Base-by-base conservation (phyloP, 768 basidiomycete species). In the Boletus tylopilopsis region DNA sequence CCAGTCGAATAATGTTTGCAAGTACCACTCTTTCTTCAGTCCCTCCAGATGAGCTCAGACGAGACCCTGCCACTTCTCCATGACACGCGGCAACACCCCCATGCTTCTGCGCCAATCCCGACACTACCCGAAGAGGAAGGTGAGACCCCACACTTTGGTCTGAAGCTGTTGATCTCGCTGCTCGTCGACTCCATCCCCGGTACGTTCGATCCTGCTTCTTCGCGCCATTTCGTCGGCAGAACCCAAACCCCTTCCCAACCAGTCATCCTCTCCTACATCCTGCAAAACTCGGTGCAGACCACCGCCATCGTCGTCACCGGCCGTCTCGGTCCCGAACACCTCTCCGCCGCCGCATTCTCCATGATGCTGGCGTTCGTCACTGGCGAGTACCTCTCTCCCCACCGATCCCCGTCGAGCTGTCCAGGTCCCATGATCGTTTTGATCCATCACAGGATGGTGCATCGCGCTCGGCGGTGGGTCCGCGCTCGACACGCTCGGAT, bases 301-400 rank as follows among this genome's bases (percentile, higher is more conserved):
- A 69, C 73, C 16, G 78, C 84, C 16, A 74, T 87, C 44, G 56
- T 86, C 29, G 74, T 88, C 55, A 77, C 76, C 11, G 85, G 85
- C 22, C 79, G 80, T 18, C 74, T 89, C 9, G 86, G 87, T 3
- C 79, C 86, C 18, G 71, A 82, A 54, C 81, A 85, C 58, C 71
- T 90, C 15, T 85, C 85, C 1, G 81, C 79, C 2, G 77, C 87
- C 12, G 85, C 87, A 36, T 85, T 88, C 58, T 76, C 84, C 24
- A 69, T 85, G 62, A 89, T 89, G 86, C 68, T 90, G 57, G 86
- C 85, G 13, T 85, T 81, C 62, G 87, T 87, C 8, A 85, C 87
- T 75, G 84, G 85, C 79, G 69, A 82, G 82, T 83, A 65, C 61
- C n/a, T 34, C 29, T 30, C n/a, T 61, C 53, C 24, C 52, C 48